A percentile compares a stretch with the other conserved stretches of the same genome.
phyloP scores from a whole-genome alignment of 1,284 basidiomycete genomes.

The Wallemia ichthyophaga region DNA sequence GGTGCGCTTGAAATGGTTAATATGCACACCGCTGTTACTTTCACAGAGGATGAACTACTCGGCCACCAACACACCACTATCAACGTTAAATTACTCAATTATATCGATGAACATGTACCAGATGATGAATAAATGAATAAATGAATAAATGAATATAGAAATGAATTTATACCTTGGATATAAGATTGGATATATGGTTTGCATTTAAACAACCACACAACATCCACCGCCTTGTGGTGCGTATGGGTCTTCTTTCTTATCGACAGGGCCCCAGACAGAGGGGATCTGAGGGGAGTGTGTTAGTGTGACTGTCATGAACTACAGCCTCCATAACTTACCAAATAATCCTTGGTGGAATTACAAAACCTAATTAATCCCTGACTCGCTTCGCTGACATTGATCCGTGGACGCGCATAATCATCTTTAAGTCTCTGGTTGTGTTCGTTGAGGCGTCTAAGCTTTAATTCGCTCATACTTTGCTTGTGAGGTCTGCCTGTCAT shows the following conservation, averaged over 20 bases:
- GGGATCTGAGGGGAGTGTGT: slow-evolving; percentile 27
- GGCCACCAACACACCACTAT: not conserved
- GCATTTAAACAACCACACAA: slow-evolving; percentile 24
- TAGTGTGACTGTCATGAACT: slow-evolving; percentile 3
- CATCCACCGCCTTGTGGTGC: slow-evolving; percentile 39
- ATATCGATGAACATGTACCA: not conserved
- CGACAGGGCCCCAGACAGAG: slow-evolving; percentile 73
- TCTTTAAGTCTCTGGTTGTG: slow-evolving; percentile 74
- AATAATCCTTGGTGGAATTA: slow-evolving; percentile 60
- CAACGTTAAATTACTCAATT: not conserved
- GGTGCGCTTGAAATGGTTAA: slow-evolving; percentile 89
- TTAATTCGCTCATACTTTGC: slow-evolving; percentile 58
- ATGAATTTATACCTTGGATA: too few species aligned
- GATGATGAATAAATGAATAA: not conserved
- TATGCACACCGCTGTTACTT: slow-evolving; percentile 4
- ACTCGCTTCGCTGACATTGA: slow-evolving; percentile 68
- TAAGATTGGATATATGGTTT: not conserved
- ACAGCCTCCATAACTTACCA: slow-evolving; percentile 24
- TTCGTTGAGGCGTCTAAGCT: slow-evolving; percentile 67
- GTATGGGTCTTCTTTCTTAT: slow-evolving; percentile 64
- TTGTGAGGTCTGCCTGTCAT: not conserved
- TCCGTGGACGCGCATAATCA: slow-evolving; percentile 57
- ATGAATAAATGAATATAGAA: too few species aligned
- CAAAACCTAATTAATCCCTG: slow-evolving; percentile 62
- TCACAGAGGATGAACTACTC: not conserved